phyloP scores from a whole-genome alignment of 352 stramenopile genomes.

The Pythium brassicae region DNA sequence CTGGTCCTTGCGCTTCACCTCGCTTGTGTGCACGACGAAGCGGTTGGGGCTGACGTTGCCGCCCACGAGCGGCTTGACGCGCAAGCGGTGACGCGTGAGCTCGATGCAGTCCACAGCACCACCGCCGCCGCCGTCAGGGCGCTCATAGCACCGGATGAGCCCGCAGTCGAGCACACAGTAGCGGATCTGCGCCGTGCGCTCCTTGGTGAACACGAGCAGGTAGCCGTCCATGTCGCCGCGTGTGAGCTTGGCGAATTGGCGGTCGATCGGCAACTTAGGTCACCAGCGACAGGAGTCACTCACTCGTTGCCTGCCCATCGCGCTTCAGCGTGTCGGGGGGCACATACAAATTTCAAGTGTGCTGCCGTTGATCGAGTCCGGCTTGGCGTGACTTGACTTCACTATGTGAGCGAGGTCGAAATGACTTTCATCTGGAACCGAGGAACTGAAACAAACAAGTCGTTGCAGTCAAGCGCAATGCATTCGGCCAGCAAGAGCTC shows the following conservation, averaged over 20 bases:
- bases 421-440: too few relatives aligned
- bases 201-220: slow-evolving; percentile 54
- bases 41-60: slow-evolving; percentile 62
- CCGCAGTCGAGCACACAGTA: slow-evolving; percentile 73
- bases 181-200: slow-evolving; percentile 33
- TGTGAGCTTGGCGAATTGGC: neutral
- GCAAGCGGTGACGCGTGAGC: slow-evolving; percentile 65
- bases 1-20: slow-evolving; percentile 50
- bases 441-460: too few relatives aligned
- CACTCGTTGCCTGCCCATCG: too few relatives aligned
- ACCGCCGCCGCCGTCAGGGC: slow-evolving; percentile 30
- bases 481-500: too few relatives aligned
- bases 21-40: slow-evolving; percentile 46
- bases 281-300: too few relatives aligned
- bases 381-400: too few relatives aligned
- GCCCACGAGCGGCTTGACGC: slow-evolving; percentile 37
- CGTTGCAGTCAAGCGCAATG: too few relatives aligned
- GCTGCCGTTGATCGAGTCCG: neutral
- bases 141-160: slow-evolving; percentile 46
- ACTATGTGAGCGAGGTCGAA: too few relatives aligned
- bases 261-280: too few relatives aligned
- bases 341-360: neutral
- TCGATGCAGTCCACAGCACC: slow-evolving; percentile 30
- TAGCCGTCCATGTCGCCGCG: slow-evolving; percentile 57
- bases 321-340: neutral